A percentile compares a stretch with the other conserved stretches of the same genome.
These are phyloP conservation scores for Pelagophyceae sp. DNA, from an alignment of 352 stramenopile species.

Conservation along the genomic window DNA sequence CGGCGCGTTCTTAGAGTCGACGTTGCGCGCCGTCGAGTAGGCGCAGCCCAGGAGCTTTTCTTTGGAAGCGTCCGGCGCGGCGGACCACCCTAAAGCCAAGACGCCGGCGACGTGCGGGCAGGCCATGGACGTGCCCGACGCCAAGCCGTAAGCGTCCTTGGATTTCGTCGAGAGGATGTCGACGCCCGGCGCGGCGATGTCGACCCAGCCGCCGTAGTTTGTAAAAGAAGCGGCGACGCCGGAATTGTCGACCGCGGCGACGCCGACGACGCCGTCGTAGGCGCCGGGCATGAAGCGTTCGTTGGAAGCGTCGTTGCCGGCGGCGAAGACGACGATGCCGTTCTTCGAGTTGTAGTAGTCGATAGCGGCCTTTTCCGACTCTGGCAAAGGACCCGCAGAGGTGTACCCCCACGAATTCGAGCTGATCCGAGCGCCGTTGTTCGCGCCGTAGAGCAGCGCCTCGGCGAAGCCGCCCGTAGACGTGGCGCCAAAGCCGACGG, in stretches of 20 bases:
- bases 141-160: not conserved
- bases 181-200: slow-evolving; percentile 1
- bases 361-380: not conserved
- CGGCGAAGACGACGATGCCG: slow-evolving; percentile 8
- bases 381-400: not conserved
- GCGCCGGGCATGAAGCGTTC: not conserved
- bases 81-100: not conserved
- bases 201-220: slow-evolving; percentile 7
- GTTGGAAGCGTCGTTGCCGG: not conserved
- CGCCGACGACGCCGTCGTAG: not conserved
- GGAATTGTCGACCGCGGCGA: not conserved
- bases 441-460: not conserved
- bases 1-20: not conserved
- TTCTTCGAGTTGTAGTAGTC: slow-evolving; percentile 6
- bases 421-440: not conserved
- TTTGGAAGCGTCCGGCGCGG: not conserved
- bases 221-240: not conserved
- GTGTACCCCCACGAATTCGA: not conserved
- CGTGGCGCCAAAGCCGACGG: not conserved
- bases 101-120: slow-evolving; percentile 1
- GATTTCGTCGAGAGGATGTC: not conserved
- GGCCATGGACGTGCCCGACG: slow-evolving; percentile 12
- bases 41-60: not conserved
- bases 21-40: not conserved
- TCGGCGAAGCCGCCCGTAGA: too few species aligned